Base-by-base conservation (phyloP, 495 filamentous ascomycete species). In the Tuber magnatum region DNA sequence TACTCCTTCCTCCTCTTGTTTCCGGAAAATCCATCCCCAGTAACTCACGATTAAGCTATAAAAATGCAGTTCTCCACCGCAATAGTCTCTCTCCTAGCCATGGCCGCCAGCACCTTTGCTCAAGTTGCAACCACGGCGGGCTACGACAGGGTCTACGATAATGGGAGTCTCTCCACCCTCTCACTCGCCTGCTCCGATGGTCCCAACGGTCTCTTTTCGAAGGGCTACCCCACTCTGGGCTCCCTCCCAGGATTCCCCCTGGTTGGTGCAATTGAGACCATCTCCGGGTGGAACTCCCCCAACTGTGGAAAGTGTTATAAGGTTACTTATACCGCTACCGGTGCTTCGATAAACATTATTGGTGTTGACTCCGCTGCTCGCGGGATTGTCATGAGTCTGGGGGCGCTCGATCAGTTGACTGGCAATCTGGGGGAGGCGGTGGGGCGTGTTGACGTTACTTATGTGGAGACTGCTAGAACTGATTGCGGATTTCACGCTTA, bases 281-380 rank as follows among this genome's bases (percentile, higher is more conserved):
- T 94, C 38, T 77, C 81, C 22, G 88, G 87, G 46, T 92, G 89
- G 85, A 89, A 86, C 81, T 86, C 84, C 18, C 76, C 85, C 9
- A 81, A 75, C 71, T 94, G 92, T 84, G 92, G 92, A 71, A 88
- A 88, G 32, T 94, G 92, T 87, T 93, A 89, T 84, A 76, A 84
- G 51, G 83, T 92, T 61, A 86, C 85, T 24, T 94, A 87, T 83
- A 85, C 87, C 75, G 85, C 85, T 73, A 89, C 86, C 40, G 88
- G 88, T 88, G 86, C 80, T 85, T 32, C 71, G 22, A 87, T 93
- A 83, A 86, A 89, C 80, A 83, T 94, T 5, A 84, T 89, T 12
- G 92, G 88, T 22, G 85, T 94, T 73, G 92, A 94, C 84, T 84
- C 88, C 69, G 86, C 88, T 14, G 84, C 74, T 0, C 43, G 75